These are phyloP conservation scores for Trichosporon sp. DNA, from an alignment of 1,284 basidiomycete genomes.

Conservation along the genomic window DNA sequence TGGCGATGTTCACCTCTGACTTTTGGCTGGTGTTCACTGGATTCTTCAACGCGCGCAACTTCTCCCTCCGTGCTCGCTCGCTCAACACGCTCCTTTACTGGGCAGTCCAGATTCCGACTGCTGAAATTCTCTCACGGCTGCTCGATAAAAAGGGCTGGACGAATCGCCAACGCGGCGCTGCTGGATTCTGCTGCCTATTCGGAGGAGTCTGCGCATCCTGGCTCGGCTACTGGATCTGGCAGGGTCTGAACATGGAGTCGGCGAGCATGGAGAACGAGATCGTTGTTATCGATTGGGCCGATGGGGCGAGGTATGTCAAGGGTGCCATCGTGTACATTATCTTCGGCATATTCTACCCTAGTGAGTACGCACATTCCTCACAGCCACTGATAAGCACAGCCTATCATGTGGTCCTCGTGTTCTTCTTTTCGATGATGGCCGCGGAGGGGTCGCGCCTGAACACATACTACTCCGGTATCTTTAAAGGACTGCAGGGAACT, in stretches of 20 bases:
- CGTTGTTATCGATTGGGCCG: constrained; percentile 1
- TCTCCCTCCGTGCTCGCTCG: constrained; percentile 1
- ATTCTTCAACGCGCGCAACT: constrained; percentile 1
- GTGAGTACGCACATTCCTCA: not conserved
- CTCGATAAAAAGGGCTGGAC: constrained; percentile 1
- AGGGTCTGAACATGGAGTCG: not conserved
- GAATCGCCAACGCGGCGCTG: not conserved
- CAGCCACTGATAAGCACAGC: not conserved
- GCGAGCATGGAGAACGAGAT: not conserved
- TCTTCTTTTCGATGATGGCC: constrained; percentile 3
- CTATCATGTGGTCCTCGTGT: constrained; percentile 5
- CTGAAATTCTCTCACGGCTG: not conserved
- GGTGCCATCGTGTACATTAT: constrained; percentile 3
- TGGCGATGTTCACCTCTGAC: constrained; percentile 2
- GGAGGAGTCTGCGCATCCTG: not conserved
- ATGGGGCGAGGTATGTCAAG: not conserved
- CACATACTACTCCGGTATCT: constrained; percentile 5
- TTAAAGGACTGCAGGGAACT: constrained; percentile 3
- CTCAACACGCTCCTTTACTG: constrained; percentile 4
- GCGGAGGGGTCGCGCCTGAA: not conserved
- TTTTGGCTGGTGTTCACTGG: constrained; percentile 6
- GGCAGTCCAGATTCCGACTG: constrained; percentile 2
- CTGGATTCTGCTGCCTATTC: not conserved
- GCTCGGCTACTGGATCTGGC: constrained; percentile 5
- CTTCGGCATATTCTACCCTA: constrained; percentile 1